Base-by-base conservation (phyloP, 2,329 filamentous ascomycete species). In the Fusarium xyrophilum region DNA sequence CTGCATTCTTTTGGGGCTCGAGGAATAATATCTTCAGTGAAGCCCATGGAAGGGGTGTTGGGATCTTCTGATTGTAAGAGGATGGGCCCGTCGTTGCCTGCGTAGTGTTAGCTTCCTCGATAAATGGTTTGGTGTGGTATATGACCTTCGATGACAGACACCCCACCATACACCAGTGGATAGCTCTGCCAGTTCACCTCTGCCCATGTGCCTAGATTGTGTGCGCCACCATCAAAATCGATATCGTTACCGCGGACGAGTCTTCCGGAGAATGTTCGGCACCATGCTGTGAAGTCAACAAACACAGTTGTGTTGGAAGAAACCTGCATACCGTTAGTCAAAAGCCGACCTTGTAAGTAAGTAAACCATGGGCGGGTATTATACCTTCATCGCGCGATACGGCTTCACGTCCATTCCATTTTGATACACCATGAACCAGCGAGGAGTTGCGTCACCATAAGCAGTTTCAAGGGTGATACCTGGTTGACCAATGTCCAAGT, bases 401-500 rank as follows among this genome's bases (percentile, higher is more conserved):
- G 68, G 68, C 19, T 71, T 71, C 13, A 58, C 65, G 38, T 71
- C 68, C 21, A 69, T 60, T 15, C 56, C 61, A 9, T 71, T 71
- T 43, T 71, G 68, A 27, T 71, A 71, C 7, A 65, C 43, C 62
- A 71, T 69, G 32, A 71, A 71, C 68, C 68, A 71, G 25, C 58
- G 68, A 5, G 46, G 28, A 32, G 12, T 27, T 4, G 15, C 42
- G 1, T 71, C 56, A 2, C 48, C 36, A 53, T 71, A 65, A 4
- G 27, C 38, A 3, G 50, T 52, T 21, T 58, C 25, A 15, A 71
- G 38, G 14, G 19, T 54, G 4, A 71, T 56, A 5, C 68, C 68
- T 10, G 68, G 68, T 32, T 71, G 68, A 1, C 65, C 68, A 19
- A 40, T 14, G 23, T 71, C 68, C 6, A 35, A 11, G 14, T 71